Percentiles rank a stretch among this genome's conserved stretches.
Evolutionary conservation across 2,329 filamentous ascomycete genomes (phyloP).

Genomic region (Beauveria australis): DNA sequence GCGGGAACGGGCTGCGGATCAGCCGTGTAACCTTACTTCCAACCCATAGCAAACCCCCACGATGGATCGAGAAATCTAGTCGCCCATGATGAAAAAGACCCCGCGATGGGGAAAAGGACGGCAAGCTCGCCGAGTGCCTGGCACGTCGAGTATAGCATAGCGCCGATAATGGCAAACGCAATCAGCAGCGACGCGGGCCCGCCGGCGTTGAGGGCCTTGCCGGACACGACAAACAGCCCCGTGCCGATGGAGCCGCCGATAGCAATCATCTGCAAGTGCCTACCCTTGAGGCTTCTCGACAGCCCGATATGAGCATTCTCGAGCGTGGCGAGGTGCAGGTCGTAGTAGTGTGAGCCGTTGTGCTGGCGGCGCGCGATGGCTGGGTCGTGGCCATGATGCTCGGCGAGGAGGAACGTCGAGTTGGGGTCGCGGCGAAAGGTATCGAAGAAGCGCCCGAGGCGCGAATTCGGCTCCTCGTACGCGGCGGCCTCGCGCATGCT

Average conservation of each 20-base stretch:
- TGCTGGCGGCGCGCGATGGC: slow-evolving; percentile 19
- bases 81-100: slow-evolving; percentile 86
- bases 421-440: slow-evolving; percentile 56
- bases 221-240: slow-evolving; percentile 81
- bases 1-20: not conserved
- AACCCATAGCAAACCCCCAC: slow-evolving; percentile 93
- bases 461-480: slow-evolving; percentile 26
- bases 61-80: slow-evolving; percentile 88
- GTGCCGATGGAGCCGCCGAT: slow-evolving; percentile 88
- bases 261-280: slow-evolving; percentile 95
- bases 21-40: slow-evolving; percentile 55
- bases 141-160: slow-evolving; percentile 87
- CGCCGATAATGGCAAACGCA: slow-evolving; percentile 69
- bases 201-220: slow-evolving; percentile 59
- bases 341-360: slow-evolving; percentile 42
- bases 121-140: slow-evolving; percentile 89
- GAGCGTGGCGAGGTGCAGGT: slow-evolving; percentile 51
- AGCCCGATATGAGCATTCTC: slow-evolving; percentile 71
- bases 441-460: slow-evolving; percentile 42
- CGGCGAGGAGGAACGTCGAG: slow-evolving; percentile 36
- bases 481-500: slow-evolving; percentile 42
- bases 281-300: slow-evolving; percentile 67
- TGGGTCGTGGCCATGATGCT: slow-evolving; percentile 36
- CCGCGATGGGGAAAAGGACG: slow-evolving; percentile 81
- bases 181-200: slow-evolving; percentile 73